Evolutionary conservation across 331 rosid species (phyloP), one percentile per base, ranked within the genome.

Genomic region (Arachis monticola): DNA sequence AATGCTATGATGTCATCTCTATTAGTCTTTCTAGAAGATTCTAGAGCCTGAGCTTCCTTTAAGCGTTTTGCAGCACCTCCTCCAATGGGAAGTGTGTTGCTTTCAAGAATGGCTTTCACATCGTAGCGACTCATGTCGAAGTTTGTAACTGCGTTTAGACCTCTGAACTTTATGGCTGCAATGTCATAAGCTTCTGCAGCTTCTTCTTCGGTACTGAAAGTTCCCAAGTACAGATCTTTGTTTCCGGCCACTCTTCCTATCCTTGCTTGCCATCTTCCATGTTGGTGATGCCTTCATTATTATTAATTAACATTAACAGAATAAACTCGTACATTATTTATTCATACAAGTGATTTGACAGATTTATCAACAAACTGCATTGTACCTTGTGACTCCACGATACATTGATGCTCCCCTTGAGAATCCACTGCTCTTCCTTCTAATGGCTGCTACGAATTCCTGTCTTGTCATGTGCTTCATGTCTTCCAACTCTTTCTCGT

Each of bases 381-480:
- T n/a, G n/a, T n/a, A 88, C 96, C 93, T 88, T 74, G 96, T 91
- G 61, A 91, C 96, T 45, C 96, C 96, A 3, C 96, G 93, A 79
- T 91, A 91, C 97, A 87, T 88, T 60, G 97, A 91, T 60, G 97
- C 97, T 6, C 97, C 97, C 83, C 97, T 85, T 8, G 97, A 91
- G 73, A 91, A 91, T 12, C 94, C 94, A 84, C 94, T 91, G 64
- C 97, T 91, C 77, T 88, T 91, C 99, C 99, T 92, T 83, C 98
- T 86, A 59, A 95, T 95, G 73, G 99, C 77, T 45, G 99, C 99
- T 70, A 95, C 99, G 83, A 95, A 95, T 86, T 95, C 99, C 82
- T 95, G 99, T 83, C 99, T 86, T 8, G 99, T 95, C 96, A 91
- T 90, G 81, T 95, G 91, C 86, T 95, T 95, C 99, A 95, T 95